Evolutionary conservation across 495 filamentous ascomycete species (phyloP).

Genomic region (Aspergillus bertholletiae): DNA sequence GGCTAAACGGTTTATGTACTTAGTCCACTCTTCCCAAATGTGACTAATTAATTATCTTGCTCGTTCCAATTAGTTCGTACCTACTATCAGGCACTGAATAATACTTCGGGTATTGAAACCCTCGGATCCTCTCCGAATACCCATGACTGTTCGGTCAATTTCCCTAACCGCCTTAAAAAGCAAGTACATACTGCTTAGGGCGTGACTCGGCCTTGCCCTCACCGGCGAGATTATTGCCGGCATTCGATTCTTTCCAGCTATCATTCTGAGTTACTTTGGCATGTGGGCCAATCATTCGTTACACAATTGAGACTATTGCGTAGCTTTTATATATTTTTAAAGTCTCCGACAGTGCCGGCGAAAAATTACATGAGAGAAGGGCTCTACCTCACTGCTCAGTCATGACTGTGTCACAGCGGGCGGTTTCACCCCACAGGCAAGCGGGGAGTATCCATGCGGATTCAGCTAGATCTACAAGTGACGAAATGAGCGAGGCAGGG

Average conservation of each 20-base stretch:
- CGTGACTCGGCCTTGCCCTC: too few relatives aligned
- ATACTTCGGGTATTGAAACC: too few relatives aligned
- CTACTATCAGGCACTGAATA: too few relatives aligned
- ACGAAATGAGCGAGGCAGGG: slow-evolving; percentile 10
- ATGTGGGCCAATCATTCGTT: not conserved
- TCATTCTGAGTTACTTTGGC: not conserved
- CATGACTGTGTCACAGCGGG: slow-evolving; percentile 10
- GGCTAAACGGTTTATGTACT: not conserved
- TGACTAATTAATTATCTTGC: not conserved
- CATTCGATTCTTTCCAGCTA: not conserved
- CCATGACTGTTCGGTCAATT: too few relatives aligned
- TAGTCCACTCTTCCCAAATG: not conserved
- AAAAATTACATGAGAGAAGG: too few relatives aligned
- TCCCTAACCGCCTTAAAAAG: too few relatives aligned
- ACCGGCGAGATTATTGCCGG: not conserved
- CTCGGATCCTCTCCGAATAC: too few relatives aligned
- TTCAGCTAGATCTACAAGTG: slow-evolving; percentile 7
- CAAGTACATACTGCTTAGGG: too few relatives aligned
- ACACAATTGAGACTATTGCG: not conserved
- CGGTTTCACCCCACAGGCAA: slow-evolving; percentile 1
- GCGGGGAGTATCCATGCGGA: slow-evolving; percentile 5
- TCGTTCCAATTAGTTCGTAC: too few relatives aligned
- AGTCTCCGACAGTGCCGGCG: too few relatives aligned
- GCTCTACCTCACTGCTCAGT: not conserved
- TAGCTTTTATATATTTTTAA: not conserved